phyloP scores from a whole-genome alignment of 495 filamentous ascomycete species.

The Podospora conica region DNA sequence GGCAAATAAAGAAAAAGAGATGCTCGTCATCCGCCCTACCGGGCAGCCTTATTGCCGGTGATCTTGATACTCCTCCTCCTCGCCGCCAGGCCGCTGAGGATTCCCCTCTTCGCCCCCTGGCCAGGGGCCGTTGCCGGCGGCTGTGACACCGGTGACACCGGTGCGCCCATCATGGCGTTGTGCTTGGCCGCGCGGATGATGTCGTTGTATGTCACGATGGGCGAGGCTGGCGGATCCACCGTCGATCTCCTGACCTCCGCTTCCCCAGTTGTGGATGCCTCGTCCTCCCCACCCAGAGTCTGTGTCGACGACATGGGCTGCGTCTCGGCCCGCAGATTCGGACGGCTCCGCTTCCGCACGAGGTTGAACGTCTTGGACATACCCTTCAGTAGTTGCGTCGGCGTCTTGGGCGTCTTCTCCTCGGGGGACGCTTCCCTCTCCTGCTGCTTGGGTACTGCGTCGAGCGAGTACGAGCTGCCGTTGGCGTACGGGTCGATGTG shows the following conservation, averaged over 20 bases:
- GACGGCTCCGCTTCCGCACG: constrained; percentile 41
- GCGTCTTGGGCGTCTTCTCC: constrained; percentile 30
- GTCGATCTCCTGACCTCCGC: background rate
- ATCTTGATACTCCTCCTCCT: constrained; percentile 37
- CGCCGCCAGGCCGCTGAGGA: constrained; percentile 37
- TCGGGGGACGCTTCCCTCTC: constrained; percentile 18
- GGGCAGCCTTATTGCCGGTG: constrained; percentile 18
- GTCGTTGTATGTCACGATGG: constrained; percentile 36
- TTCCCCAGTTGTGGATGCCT: constrained; percentile 18
- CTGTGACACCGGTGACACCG: constrained; percentile 17
- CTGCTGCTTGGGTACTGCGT: constrained; percentile 18
- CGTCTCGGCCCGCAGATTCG: constrained; percentile 28
- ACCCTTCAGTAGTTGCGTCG: constrained; percentile 37
- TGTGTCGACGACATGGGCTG: constrained; percentile 9
- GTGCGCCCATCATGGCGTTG: constrained; percentile 25
- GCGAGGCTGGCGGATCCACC: constrained; percentile 18
- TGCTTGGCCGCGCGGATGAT: constrained; percentile 32
- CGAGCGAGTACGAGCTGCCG: constrained; percentile 32
- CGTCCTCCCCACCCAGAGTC: background rate
- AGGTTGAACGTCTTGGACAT: constrained; percentile 41
- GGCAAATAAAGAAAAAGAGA: background rate
- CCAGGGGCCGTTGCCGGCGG: constrained; percentile 15
- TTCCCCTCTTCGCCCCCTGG: constrained; percentile 27
- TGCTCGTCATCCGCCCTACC: background rate
- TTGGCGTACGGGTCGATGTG: constrained; percentile 43